Evolutionary conservation across 768 basidiomycete species (phyloP).

Genomic region (Filobasidium wieringae): DNA sequence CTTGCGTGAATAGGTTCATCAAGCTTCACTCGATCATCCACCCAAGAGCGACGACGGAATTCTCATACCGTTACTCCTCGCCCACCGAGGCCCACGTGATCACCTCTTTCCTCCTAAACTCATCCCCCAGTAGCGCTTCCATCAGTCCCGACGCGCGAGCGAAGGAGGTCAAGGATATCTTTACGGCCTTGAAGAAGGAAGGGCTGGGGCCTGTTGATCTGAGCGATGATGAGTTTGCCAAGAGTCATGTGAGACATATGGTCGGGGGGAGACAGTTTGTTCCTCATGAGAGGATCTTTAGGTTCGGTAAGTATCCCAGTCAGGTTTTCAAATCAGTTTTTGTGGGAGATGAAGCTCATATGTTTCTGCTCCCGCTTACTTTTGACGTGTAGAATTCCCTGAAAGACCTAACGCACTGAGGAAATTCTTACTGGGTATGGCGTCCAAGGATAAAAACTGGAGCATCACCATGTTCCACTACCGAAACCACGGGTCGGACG

Average conservation of each 20-base stretch:
- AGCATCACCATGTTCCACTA: constrained; percentile 97
- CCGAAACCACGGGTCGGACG: constrained; percentile 93
- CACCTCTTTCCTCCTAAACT: constrained; percentile 69
- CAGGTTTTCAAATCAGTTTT: background rate
- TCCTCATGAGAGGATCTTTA: constrained; percentile 72
- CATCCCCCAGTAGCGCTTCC: constrained; percentile 43
- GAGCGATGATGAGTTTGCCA: constrained; percentile 88
- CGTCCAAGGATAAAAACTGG: constrained; percentile 74
- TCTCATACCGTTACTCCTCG: constrained; percentile 72
- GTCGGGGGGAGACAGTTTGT: constrained; percentile 73
- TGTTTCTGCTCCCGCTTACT: background rate
- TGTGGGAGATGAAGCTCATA: background rate
- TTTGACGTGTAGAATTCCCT: constrained; percentile 62
- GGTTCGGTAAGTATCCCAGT: constrained; percentile 62
- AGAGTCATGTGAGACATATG: constrained; percentile 88
- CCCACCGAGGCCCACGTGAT: constrained; percentile 69
- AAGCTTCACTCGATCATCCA: constrained; percentile 74
- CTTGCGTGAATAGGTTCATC: constrained; percentile 54
- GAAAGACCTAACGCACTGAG: constrained; percentile 84
- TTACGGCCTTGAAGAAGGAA: constrained; percentile 50
- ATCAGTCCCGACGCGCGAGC: constrained; percentile 38
- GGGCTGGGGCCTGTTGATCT: constrained; percentile 82
- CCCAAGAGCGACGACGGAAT: constrained; percentile 87
- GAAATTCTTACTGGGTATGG: constrained; percentile 74
- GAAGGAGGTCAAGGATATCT: constrained; percentile 44